These are phyloP conservation scores for Gigaspora rosea DNA, from an alignment of 192 early-diverging fungal genomes.

Conservation along the genomic window DNA sequence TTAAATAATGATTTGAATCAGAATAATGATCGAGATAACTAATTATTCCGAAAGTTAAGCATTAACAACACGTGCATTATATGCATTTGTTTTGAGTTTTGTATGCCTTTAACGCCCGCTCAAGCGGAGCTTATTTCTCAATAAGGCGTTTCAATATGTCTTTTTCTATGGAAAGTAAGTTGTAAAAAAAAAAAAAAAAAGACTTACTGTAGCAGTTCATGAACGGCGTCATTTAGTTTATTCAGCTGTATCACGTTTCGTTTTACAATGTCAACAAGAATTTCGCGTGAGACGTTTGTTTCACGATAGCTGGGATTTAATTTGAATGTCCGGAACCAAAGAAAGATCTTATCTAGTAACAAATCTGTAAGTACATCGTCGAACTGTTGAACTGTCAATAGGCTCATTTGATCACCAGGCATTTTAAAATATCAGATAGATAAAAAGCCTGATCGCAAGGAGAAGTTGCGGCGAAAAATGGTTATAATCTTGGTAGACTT, in stretches of 20 bases:
- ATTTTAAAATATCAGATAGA: no score
- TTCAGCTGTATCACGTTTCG: neutral
- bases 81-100: no score
- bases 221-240: neutral
- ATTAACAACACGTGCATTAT: no score
- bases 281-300: neutral
- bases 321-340: slow-evolving; percentile 16
- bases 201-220: slow-evolving; percentile 2
- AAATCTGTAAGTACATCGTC: slow-evolving; percentile 10
- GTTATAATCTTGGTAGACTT: no score
- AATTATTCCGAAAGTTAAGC: no score
- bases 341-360: neutral
- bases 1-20: neutral
- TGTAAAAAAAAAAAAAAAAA: neutral
- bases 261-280: neutral
- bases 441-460: no score
- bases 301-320: slow-evolving; percentile 1
- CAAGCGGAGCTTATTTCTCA: no score
- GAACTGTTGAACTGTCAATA: neutral
- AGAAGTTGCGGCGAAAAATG: no score
- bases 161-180: neutral
- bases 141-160: neutral
- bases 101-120: no score
- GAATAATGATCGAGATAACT: no score
- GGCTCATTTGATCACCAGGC: neutral